Conservation (phyloP, 495 filamentous ascomycete genomes). For the Daldinia vernicosa region DNA sequence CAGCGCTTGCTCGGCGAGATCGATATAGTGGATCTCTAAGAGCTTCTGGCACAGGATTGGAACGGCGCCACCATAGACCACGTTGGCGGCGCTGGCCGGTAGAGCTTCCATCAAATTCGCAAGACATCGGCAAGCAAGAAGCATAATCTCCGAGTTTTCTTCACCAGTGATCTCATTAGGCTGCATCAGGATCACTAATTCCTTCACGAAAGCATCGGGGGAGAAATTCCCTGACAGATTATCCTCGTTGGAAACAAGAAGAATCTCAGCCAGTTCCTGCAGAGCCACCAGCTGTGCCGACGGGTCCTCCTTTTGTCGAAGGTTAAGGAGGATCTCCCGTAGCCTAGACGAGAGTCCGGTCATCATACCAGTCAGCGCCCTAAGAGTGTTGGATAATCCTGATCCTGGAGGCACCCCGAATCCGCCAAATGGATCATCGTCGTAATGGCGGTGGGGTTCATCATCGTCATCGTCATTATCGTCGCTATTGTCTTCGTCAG, state of each 20-base stretch:
- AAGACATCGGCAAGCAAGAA: constrained; percentile 93
- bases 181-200: constrained; percentile 91
- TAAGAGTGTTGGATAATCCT: constrained; percentile 80
- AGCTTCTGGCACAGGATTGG: constrained; percentile 94
- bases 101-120: constrained; percentile 98
- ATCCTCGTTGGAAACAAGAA: constrained; percentile 95
- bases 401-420: constrained; percentile 71
- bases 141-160: constrained; percentile 97
- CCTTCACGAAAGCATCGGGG: constrained; percentile 93
- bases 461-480: constrained; percentile 60
- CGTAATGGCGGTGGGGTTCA: constrained; percentile 60
- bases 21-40: constrained; percentile 93
- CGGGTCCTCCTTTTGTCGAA: constrained; percentile 86
- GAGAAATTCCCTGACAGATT: constrained; percentile 96
- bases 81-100: constrained; percentile 88
- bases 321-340: constrained; percentile 82
- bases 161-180: constrained; percentile 83
- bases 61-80: constrained; percentile 95
- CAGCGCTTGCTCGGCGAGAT: constrained; percentile 94
- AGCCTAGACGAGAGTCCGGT: constrained; percentile 81
- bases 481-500: constrained; percentile 57
- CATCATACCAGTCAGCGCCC: constrained; percentile 90
- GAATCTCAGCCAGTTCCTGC: constrained; percentile 90
- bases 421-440: constrained; percentile 80
- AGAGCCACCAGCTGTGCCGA: constrained; percentile 91